These are phyloP conservation scores for Bacidia gigantensis DNA, from an alignment of 495 filamentous ascomycete species.

Conservation along the genomic window DNA sequence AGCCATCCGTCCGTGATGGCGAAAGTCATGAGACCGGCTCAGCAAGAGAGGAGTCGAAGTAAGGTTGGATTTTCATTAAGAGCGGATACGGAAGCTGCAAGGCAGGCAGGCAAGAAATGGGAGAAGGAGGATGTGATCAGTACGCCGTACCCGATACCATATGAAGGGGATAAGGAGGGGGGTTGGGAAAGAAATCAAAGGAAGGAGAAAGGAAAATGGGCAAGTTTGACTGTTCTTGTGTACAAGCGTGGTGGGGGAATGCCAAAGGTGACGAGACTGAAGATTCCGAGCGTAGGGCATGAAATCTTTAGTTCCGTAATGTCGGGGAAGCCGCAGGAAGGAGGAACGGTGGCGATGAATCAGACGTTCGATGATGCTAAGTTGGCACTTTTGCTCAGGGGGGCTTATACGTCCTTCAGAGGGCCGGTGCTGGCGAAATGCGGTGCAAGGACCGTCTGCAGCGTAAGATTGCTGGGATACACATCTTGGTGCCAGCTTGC, in stretches of 20 bases:
- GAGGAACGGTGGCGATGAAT: slow-evolving; percentile 2
- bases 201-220: not conserved
- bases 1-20: slow-evolving; percentile 1
- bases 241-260: slow-evolving; percentile 3
- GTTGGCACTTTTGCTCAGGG: slow-evolving; percentile 15
- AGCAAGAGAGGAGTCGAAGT: not conserved
- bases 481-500: slow-evolving; percentile 7
- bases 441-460: slow-evolving; percentile 11
- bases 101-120: not conserved
- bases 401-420: slow-evolving; percentile 9
- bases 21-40: not conserved
- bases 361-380: slow-evolving; percentile 18
- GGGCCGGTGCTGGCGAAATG: slow-evolving; percentile 9
- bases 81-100: not conserved
- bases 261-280: slow-evolving; percentile 11
- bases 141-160: slow-evolving; percentile 18
- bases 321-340: not conserved
- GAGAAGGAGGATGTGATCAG: slow-evolving; percentile 15
- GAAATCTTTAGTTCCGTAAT: not conserved
- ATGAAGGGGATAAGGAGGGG: not conserved
- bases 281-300: slow-evolving; percentile 5
- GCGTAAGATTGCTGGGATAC: slow-evolving; percentile 10
- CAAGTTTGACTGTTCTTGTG: slow-evolving; percentile 10
- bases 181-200: not conserved
- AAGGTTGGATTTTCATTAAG: not conserved